Conservation (phyloP, 2,329 filamentous ascomycete genomes). For the Aspergillus cejpii region DNA sequence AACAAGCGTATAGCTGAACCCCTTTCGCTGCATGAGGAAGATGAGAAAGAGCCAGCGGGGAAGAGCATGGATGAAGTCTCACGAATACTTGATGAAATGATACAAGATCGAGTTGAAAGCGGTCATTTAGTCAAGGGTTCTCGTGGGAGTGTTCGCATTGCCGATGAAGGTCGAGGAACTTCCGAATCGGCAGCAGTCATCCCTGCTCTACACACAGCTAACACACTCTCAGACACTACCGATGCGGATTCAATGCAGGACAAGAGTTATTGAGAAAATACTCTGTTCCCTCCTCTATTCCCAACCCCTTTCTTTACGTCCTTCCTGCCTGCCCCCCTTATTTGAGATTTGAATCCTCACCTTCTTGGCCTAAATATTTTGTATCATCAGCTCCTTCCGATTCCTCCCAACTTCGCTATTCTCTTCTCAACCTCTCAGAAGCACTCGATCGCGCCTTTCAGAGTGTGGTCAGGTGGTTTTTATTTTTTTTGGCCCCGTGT, state of each 20-base stretch:
- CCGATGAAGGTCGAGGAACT: slow-evolving; percentile 36
- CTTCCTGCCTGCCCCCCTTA: slow-evolving; percentile 16
- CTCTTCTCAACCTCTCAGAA: too few relatives aligned
- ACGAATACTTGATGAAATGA: slow-evolving; percentile 91
- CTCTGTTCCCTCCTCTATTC: neutral
- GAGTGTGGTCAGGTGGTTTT: too few relatives aligned
- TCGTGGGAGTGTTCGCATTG: slow-evolving; percentile 60
- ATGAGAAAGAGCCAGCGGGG: slow-evolving; percentile 42
- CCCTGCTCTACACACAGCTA: slow-evolving; percentile 23
- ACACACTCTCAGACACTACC: slow-evolving; percentile 11
- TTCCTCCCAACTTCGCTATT: too few relatives aligned
- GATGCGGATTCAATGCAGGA: slow-evolving; percentile 1
- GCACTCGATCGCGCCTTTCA: too few relatives aligned
- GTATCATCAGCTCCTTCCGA: too few relatives aligned
- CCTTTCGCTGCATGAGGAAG: slow-evolving; percentile 27
- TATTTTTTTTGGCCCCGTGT: too few relatives aligned
- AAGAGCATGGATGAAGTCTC: slow-evolving; percentile 87
- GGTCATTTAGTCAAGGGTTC: slow-evolving; percentile 62
- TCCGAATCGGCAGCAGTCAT: slow-evolving; percentile 25
- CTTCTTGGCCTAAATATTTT: slow-evolving; percentile 14
- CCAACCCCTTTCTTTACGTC: neutral
- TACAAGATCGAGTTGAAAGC: slow-evolving; percentile 74
- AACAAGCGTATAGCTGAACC: slow-evolving; percentile 25
- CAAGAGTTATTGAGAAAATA: neutral
- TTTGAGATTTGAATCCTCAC: slow-evolving; percentile 11